Base-by-base conservation (phyloP, 2,329 filamentous ascomycete species). In the Aspergillus bombycis region DNA sequence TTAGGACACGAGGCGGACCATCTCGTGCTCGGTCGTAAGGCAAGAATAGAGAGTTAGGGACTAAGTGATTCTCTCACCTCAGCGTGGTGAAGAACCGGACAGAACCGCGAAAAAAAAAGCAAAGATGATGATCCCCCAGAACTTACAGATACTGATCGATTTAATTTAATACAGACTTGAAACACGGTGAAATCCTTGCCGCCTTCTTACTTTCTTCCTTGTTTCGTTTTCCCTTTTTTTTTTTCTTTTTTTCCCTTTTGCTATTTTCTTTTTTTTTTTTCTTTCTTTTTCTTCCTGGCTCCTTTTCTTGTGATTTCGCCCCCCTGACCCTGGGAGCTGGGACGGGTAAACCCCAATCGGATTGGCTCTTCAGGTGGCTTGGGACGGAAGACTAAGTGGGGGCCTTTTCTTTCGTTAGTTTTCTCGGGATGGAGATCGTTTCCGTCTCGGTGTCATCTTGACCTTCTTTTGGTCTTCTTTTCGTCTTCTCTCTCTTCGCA, bases 381-480 rank as follows among this genome's bases (percentile, higher is more conserved):
- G 5, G 30, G 32, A 54, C 52, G 52, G 30, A 54, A 54, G 52
- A 38, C 52, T n/a, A 55, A 55, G 52, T 55, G 52, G 52, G 32
- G 52, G 2, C 12, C 32, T 16, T 36, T 38, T 48, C 23, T 16
- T 55, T 55, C 52, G 21, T 54, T 54, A 54, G 52, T 54, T 54
- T 54, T 54, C 46, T 50, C 46, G 23, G 46, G 26, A 50, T 50
- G 46, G 46, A 38, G 52, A 55, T 55, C 52, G 32, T 55, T 32
- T 50, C 52, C 28, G 52, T 54, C 19, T 30, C 30, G 11, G 28
- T 28, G n/a, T 54, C 12, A 19, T 30, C 52, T 21, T 36, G 52
- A 54, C 52, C 52, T 54, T 54, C 30, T 54, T 54, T 54, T 36
- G n/a, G 32, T 36, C 34, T 55, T 55, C 52, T 38, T 14, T 55